phyloP scores from a whole-genome alignment of 306 rosid genomes.

The Herpetospermum pedunculosum region DNA sequence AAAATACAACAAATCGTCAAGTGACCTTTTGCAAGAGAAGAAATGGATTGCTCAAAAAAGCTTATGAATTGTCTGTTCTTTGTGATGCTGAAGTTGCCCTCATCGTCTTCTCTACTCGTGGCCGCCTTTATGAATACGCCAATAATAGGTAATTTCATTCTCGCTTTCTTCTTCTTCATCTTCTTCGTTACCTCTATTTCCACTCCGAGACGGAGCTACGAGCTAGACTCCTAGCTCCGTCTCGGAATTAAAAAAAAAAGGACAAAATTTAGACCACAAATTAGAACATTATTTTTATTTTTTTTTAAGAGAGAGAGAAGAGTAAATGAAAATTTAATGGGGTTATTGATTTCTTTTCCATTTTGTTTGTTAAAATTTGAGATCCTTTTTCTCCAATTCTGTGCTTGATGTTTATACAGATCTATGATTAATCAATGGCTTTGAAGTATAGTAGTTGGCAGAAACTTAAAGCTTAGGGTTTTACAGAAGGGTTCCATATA shows the following conservation, averaged over 20 bases:
- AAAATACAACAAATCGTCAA: constrained; percentile 79
- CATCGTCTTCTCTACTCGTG: constrained; percentile 76
- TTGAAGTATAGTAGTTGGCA: not conserved
- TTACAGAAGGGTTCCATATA: not conserved
- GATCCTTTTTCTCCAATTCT: not conserved
- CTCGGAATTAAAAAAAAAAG: no score
- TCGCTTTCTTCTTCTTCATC: not conserved
- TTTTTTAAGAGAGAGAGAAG: not conserved
- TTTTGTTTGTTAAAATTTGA: not conserved
- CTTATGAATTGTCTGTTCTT: constrained; percentile 72
- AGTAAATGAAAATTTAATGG: not conserved
- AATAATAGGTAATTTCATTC: constrained; percentile 58
- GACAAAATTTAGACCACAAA: not conserved
- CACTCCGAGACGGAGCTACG: no score
- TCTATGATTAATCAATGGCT: not conserved
- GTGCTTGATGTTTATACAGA: not conserved
- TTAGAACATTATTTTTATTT: no score
- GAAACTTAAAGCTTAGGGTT: constrained; percentile 4
- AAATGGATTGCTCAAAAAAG: constrained; percentile 83
- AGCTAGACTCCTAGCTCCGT: no score
- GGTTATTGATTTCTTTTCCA: not conserved
- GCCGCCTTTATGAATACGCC: constrained; percentile 88
- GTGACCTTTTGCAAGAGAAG: constrained; percentile 87
- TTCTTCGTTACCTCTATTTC: no score
- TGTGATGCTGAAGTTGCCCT: constrained; percentile 97